These are phyloP conservation scores for Aurantiochytrium sp. DNA, from an alignment of 108 stramenopile genomes.

Conservation along the genomic window DNA sequence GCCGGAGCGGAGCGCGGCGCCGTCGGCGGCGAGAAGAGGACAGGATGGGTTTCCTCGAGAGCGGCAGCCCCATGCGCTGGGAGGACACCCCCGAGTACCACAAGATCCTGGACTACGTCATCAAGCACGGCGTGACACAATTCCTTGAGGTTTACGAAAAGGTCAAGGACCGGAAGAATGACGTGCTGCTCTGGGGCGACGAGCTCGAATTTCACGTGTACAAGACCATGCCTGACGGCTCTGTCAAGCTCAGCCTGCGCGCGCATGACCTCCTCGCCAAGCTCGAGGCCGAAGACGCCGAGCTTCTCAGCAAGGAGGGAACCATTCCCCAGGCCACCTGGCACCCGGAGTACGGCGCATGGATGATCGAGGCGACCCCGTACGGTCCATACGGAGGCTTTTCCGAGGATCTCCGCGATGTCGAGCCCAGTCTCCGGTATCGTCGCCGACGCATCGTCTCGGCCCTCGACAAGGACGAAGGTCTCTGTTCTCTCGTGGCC, in stretches of 20 bases:
- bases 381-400: conserved; percentile 80
- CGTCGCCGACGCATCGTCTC: conserved; percentile 78
- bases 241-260: conserved; percentile 26
- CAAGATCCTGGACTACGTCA: conserved; percentile 61
- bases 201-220: conserved; percentile 73
- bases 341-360: conserved; percentile 93
- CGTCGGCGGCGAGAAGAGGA: background rate
- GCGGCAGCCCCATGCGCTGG: conserved; percentile 86
- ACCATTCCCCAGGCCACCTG: conserved; percentile 64
- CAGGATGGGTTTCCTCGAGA: conserved; percentile 70
- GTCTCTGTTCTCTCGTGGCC: conserved; percentile 79
- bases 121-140: conserved; percentile 83
- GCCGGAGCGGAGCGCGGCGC: too few relatives aligned
- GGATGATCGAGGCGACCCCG: conserved; percentile 99
- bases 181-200: conserved; percentile 94
- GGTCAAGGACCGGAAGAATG: conserved; percentile 75
- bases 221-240: background rate
- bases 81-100: conserved; percentile 67
- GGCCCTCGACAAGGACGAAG: conserved; percentile 69
- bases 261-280: conserved; percentile 76
- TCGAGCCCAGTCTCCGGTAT: conserved; percentile 96
- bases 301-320: conserved; percentile 24
- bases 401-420: conserved; percentile 79
- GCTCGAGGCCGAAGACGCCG: conserved; percentile 48
- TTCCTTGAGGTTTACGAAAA: conserved; percentile 87